Evolutionary conservation across 306 rosid species (phyloP).

Genomic region (Cucumis sativus): Cucumber_9930_V3 NC_026658.2:2722001-2722500

Average conservation of each 20-base stretch:
- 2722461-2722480: not conserved
- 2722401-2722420: too few species aligned
- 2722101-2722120: not conserved
- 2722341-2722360: not conserved
- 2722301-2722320: too few species aligned
- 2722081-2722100: not conserved
- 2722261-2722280: not conserved
- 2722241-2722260: not conserved
- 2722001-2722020: too few species aligned
- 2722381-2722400: too few species aligned
- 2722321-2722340: not conserved
- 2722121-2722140: not conserved
- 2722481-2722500: not conserved
- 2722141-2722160: not conserved
- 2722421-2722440: not conserved
- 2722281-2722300: too few species aligned
- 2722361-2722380: too few species aligned
- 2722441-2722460: not conserved
- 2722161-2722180: not conserved
- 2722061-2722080: not conserved
- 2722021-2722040: too few species aligned
- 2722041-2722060: not conserved
- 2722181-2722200: not conserved
- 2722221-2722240: not conserved
- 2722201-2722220: not conserved